Base-by-base conservation (phyloP, 2,329 filamentous ascomycete genomes). In the Aspergillus tamarii region DNA sequence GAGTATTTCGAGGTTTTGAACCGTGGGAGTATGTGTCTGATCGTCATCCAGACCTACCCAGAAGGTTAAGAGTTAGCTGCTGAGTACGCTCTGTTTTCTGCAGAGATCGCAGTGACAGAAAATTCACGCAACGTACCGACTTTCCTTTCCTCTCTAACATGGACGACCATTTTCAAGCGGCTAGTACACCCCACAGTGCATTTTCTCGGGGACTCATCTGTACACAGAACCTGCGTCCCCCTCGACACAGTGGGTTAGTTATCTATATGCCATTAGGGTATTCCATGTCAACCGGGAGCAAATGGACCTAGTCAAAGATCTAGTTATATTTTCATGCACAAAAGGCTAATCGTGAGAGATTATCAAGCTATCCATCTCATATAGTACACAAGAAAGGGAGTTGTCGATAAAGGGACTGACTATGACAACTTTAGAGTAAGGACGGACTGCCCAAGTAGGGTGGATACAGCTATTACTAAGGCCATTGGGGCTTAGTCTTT, bases 61-160 rank as follows among this genome's bases (percentile, higher is more conserved):
- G 30, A 54, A 36, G 32, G 52, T 34, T 16, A 54, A 54, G 52
- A 54, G 52, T 36, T 54, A 36, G 50, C 28, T 53, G 34, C 26
- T 4, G 26, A 26, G 26, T 26, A 5, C 50, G 28, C 50, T 28
- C n/a, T 16, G 34, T 36, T 36, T 36, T 36, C 34, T 36, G 14
- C 10, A 16, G 26, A 34, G 30, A 53, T 34, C 50, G 30, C 28
- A 53, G 30, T 16, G 30, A 23, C 52, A 10, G 23, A 54, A 54
- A 34, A 54, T 54, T 36, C 52, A n/a, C 52, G 52, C 52, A 21
- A 12, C 3, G 11, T 54, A 6, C 30, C 52, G 52, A 9, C 46
- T 28, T 28, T 28, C 12, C 1, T 50, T 30, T 4, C 46, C 14
- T 9, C 16, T 19, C 23, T 28, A 3, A 11, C 26, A 50, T 30